Conservation (phyloP, 2,329 filamentous ascomycete species). For the Teratosphaeria gauchensis region DNA sequence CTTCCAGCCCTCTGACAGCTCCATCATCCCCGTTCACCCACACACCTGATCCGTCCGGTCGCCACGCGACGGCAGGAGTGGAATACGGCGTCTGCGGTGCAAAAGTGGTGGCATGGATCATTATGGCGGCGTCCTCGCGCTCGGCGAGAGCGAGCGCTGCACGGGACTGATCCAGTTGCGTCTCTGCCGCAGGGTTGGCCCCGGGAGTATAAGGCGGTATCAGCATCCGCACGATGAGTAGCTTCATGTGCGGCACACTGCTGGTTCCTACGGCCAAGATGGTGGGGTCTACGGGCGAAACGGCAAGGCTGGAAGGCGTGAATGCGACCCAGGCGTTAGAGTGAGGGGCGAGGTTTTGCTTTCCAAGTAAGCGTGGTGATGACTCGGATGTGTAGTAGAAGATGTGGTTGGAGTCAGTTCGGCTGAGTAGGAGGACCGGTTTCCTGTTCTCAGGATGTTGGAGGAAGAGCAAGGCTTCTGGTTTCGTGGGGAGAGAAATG, state of each 20-base stretch:
- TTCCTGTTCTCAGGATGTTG: slow-evolving; percentile 37
- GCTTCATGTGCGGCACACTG: slow-evolving; percentile 52
- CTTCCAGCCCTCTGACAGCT: slow-evolving; percentile 50
- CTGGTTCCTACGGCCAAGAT: slow-evolving; percentile 52
- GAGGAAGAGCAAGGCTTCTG: slow-evolving; percentile 48
- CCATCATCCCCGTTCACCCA: slow-evolving; percentile 60
- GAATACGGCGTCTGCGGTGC: slow-evolving; percentile 57
- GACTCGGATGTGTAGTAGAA: slow-evolving; percentile 42
- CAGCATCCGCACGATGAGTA: slow-evolving; percentile 49
- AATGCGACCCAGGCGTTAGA: slow-evolving; percentile 57
- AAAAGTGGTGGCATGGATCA: slow-evolving; percentile 49
- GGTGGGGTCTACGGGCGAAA: slow-evolving; percentile 45
- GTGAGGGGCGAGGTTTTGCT: slow-evolving; percentile 52
- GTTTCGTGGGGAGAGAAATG: slow-evolving; percentile 42
- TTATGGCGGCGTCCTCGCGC: slow-evolving; percentile 50
- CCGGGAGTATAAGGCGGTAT: slow-evolving; percentile 33
- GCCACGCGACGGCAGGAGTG: slow-evolving; percentile 52
- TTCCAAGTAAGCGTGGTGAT: slow-evolving; percentile 38
- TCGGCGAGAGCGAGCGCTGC: slow-evolving; percentile 43
- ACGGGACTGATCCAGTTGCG: slow-evolving; percentile 44
- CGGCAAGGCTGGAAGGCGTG: slow-evolving; percentile 48
- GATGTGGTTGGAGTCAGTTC: slow-evolving; percentile 50
- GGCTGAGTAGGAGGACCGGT: slow-evolving; percentile 44
- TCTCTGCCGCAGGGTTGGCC: slow-evolving; percentile 23
- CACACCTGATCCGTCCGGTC: slow-evolving; percentile 51